Percentiles rank a stretch among this genome's conserved stretches.
phyloP scores from a whole-genome alignment of 352 stramenopile species.

The Phytophthora pini region DNA sequence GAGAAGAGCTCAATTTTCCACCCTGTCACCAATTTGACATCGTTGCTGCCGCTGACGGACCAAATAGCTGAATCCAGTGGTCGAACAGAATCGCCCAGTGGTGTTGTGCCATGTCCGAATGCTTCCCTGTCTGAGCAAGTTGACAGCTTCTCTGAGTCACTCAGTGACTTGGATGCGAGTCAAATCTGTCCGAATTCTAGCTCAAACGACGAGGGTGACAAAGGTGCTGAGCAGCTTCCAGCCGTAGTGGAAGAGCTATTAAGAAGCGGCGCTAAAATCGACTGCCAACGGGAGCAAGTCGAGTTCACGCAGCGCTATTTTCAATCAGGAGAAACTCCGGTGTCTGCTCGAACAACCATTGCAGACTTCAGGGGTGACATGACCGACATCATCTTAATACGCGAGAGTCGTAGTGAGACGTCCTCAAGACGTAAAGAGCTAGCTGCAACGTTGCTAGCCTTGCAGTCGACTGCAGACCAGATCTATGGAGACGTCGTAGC shows the following conservation, averaged over 20 bases:
- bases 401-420: no score
- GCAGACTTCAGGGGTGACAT: no score
- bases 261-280: neutral
- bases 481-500: constrained; percentile 18
- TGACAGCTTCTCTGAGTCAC: no score
- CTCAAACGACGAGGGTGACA: neutral
- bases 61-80: neutral
- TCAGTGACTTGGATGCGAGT: constrained; percentile 1
- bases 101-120: neutral
- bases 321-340: no score
- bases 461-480: constrained; percentile 1
- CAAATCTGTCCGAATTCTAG: neutral
- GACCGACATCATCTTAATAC: no score
- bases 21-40: neutral
- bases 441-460: no score
- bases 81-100: neutral
- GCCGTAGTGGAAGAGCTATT: neutral
- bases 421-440: no score
- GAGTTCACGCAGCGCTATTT: no score
- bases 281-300: neutral
- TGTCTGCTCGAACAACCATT: no score
- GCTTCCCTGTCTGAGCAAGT: no score
- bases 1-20: neutral
- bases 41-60: neutral
- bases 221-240: neutral